Base-by-base conservation (phyloP, 345 rosid species). In the Atalantia buxifolia region DNA sequence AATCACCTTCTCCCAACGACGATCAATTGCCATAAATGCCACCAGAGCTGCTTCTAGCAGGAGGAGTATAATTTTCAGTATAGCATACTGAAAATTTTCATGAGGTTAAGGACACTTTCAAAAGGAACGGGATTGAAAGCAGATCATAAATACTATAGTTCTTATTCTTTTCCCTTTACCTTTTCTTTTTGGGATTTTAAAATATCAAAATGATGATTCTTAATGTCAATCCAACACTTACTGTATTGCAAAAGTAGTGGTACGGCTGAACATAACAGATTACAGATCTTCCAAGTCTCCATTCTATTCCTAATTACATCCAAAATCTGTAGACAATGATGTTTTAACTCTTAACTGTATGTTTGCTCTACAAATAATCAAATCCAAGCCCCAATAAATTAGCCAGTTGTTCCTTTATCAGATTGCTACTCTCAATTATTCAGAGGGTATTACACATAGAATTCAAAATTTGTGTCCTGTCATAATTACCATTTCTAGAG, bases 1-100 rank as follows among this genome's bases (percentile, higher is more conserved):
- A 9, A 60, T 74, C 69, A 96, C 98, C 91, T 89, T 87, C 71
- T 91, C 94, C 99, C 98, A 96, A 2, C 55, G 89, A 80, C 59
- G 95, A 82, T 94, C 97, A 73, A 94, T 88, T 1, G 92, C 95
- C 82, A 94, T 89, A 84, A 84, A 96, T 48, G 92, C 91, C 76
- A 96, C 95, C 74, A 92, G 83, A 66, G 88, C 85, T 31, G 94
- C 95, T 89, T 96, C 99, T 62, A 92, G 77, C 66, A 92, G 71
- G 82, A 94, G 71, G 9, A 94, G 65, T 36, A 87, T 74, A 81
- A 83, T 85, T 85, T 87, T 90, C 75, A 96, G 87, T 71, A 96
- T 77, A 24, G 97, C 84, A 66, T 92, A 88, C 99, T 96, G 75
- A 38, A 30, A 69, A 81, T 79, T 22, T 75, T 65, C 16, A 38